Evolutionary conservation across 2,329 filamentous ascomycete species (phyloP).

Genomic region (Phyllosticta capitalensis): DNA sequence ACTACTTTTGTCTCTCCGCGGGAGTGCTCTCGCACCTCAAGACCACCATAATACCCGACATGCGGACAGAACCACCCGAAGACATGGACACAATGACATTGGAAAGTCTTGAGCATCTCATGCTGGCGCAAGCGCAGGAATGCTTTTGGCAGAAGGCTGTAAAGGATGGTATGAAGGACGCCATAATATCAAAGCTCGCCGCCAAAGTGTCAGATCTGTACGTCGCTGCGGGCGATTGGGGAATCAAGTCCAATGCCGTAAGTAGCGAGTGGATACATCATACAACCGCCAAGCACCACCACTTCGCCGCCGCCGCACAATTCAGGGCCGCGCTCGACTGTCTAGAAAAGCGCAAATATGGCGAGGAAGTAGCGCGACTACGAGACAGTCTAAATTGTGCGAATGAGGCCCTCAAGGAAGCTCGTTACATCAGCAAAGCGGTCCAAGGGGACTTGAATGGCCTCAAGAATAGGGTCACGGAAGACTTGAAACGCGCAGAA

Average conservation of each 20-base stretch:
- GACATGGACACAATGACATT: slow-evolving; percentile 91
- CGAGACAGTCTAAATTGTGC: slow-evolving; percentile 74
- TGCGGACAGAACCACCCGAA: slow-evolving; percentile 76
- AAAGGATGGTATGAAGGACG: slow-evolving; percentile 87
- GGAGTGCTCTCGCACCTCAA: slow-evolving; percentile 76
- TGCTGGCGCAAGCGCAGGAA: slow-evolving; percentile 89
- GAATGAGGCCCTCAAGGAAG: slow-evolving; percentile 77
- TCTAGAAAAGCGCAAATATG: slow-evolving; percentile 86
- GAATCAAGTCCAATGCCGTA: slow-evolving; percentile 79
- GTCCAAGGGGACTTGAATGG: slow-evolving; percentile 76
- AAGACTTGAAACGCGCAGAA: slow-evolving; percentile 84
- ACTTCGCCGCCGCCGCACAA: slow-evolving; percentile 92
- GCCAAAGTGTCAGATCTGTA: slow-evolving; percentile 89
- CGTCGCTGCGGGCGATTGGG: slow-evolving; percentile 70
- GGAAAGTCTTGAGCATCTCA: slow-evolving; percentile 70
- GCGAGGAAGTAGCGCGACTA: slow-evolving; percentile 84
- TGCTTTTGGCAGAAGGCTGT: slow-evolving; percentile 98
- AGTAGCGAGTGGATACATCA: slow-evolving; percentile 97
- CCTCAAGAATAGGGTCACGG: slow-evolving; percentile 70
- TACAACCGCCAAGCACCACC: slow-evolving; percentile 92
- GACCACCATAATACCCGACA: slow-evolving; percentile 65
- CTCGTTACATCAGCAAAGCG: slow-evolving; percentile 68
- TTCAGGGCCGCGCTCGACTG: slow-evolving; percentile 86
- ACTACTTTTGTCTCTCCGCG: slow-evolving; percentile 80
- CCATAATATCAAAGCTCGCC: slow-evolving; percentile 81